A percentile compares a stretch with the other conserved stretches of the same genome.
Conservation (phyloP, 2,329 filamentous ascomycete species). For the Exophiala xenobiotica region DNA sequence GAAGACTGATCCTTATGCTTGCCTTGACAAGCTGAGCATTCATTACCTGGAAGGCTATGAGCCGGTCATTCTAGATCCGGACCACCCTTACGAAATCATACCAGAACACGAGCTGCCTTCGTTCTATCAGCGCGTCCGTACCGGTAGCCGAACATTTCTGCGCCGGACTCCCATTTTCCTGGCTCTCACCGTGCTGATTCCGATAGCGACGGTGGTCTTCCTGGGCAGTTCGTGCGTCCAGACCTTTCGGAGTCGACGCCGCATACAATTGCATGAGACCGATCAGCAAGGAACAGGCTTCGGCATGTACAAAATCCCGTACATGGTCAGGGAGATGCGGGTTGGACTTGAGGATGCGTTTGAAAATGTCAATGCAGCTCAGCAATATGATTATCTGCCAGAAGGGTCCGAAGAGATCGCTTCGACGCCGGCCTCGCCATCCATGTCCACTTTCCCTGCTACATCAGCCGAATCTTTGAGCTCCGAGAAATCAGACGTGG, state of each 20-base stretch:
- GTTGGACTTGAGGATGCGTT: conserved; percentile 75
- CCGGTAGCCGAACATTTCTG: conserved; percentile 41
- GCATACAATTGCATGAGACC: conserved; percentile 73
- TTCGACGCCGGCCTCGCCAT: conserved; percentile 12
- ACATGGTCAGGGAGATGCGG: conserved; percentile 73
- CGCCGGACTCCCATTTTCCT: conserved; percentile 63
- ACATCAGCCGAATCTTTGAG: conserved; percentile 18
- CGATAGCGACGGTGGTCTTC: conserved; percentile 69
- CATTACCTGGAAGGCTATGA: conserved; percentile 74
- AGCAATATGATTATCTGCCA: conserved; percentile 69
- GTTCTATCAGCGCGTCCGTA: conserved; percentile 39
- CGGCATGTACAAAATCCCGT: conserved; percentile 70
- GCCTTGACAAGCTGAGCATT: conserved; percentile 65
- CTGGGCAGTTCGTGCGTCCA: conserved; percentile 75
- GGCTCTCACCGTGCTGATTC: conserved; percentile 68
- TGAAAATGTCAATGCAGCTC: conserved; percentile 67
- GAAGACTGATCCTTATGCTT: conserved; percentile 72
- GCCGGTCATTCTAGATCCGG: conserved; percentile 70
- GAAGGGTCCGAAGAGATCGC: conserved; percentile 53
- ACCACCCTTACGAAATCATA: conserved; percentile 58
- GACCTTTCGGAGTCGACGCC: conserved; percentile 68
- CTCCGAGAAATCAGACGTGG: conserved; percentile 35
- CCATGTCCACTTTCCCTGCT: conserved; percentile 8
- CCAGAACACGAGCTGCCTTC: conserved; percentile 36
- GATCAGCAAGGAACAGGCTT: conserved; percentile 67